Base-by-base conservation (phyloP, 2,329 filamentous ascomycete species). In the Colletotrichum musicola region DNA sequence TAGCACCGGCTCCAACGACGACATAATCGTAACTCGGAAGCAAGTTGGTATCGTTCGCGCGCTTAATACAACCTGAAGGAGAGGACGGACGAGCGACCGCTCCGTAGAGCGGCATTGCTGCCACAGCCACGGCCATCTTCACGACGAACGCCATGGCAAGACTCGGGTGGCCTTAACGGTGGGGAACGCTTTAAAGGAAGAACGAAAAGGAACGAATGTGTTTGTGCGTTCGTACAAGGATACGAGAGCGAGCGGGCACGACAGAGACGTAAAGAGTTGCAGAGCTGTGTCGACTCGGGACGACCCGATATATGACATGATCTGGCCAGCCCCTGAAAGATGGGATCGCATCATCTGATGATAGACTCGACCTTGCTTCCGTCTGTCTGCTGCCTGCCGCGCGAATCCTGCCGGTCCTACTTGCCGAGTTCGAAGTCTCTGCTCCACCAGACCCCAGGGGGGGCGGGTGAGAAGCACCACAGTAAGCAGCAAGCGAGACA, bases 1-100 rank as follows among this genome's bases (percentile, higher is more conserved):
- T 78, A 2, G 78, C 78, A 18, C 79, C 79, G 22, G 77, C 77
- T 16, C 77, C 77, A 10, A 77, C 72, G 27, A 79, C 72, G n/a
- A 79, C 73, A 49, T 77, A 79, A 68, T 79, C 77, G 55, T 77
- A 77, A 16, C 35, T 58, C 10, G 68, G 60, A n/a, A 69, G 46
- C 40, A 70, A 38, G 2, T 51, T 35, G 16, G 30, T 50, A 13
- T 42, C 60, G 50, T 64, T 46, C 27, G 51, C 42, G n/a, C 18
- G 22, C 25, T 64, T 61, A 16, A 64, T 40, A 27, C 53, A 50
- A 12, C n/a, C 40, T 13, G 64, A 53, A 35, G 20, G 53, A 67
- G 63, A 46, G 30, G 57, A 63, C 40, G 64, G 67, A 40, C 54
- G 54, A 54, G 63, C 67, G 62, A 68, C 4, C 47, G 30, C 64